Percentiles rank a stretch among this genome's conserved stretches.
Evolutionary conservation across 164 flowering plant genomes (phyloP).

Genomic region (Macadamia integrifolia): DNA sequence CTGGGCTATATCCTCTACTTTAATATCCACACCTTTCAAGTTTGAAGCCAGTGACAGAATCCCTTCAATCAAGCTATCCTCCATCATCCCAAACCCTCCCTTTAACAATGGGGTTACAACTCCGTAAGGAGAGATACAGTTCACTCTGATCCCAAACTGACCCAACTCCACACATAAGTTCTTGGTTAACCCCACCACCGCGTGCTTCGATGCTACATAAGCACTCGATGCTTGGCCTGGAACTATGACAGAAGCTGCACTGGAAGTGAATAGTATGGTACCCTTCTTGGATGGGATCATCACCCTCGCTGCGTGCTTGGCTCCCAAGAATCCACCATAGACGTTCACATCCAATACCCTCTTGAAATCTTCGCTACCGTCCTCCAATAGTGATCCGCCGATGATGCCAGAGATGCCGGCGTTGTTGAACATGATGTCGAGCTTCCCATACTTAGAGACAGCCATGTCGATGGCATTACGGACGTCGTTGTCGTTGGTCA

Average conservation of each 20-base stretch:
- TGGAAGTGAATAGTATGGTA: conserved; percentile 26
- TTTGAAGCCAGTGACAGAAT: not conserved
- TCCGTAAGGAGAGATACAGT: conserved; percentile 17
- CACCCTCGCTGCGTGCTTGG: conserved; percentile 39
- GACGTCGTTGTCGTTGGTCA: conserved; percentile 25
- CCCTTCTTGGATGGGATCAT: conserved; percentile 31
- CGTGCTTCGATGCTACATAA: conserved; percentile 39
- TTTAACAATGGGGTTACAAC: not conserved
- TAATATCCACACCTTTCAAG: conserved; percentile 12
- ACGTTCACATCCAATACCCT: conserved; percentile 23
- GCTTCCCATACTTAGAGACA: conserved; percentile 23
- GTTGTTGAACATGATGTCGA: conserved; percentile 36
- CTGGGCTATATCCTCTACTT: conserved; percentile 22
- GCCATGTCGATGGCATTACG: conserved; percentile 23
- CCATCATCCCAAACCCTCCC: not conserved
- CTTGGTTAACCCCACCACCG: conserved; percentile 25
- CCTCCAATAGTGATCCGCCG: conserved; percentile 15
- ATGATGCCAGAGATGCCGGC: conserved; percentile 15
- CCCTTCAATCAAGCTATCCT: not conserved
- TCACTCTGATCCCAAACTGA: conserved; percentile 19
- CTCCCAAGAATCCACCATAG: conserved; percentile 21
- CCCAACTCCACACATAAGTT: conserved; percentile 19
- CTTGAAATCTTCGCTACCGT: conserved; percentile 15
- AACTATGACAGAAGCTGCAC: conserved; percentile 5
- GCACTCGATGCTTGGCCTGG: conserved; percentile 29